Base-by-base conservation (phyloP, 2,329 filamentous ascomycete species). In the Trichoderma aggressivum region DNA sequence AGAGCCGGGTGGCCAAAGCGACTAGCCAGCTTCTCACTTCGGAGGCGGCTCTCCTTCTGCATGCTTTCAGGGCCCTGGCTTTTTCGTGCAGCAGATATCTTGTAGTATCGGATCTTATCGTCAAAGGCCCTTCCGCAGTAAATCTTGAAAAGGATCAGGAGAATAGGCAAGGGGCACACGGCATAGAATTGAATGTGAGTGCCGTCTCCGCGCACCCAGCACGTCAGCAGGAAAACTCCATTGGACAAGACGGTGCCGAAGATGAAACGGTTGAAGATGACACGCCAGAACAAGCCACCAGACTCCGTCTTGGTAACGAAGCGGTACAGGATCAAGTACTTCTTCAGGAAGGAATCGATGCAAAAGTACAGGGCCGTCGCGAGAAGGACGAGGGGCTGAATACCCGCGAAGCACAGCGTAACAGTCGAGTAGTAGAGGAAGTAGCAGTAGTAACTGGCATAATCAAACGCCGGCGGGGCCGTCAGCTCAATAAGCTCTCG, bases 271-370 rank as follows among this genome's bases (percentile, higher is more conserved):
- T 99, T 99, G 86, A 94, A 97, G 7, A 98, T 81, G 1, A 94
- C 89, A 21, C 94, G 90, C 96, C 96, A 99, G 79, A 94, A 97
- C 79, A 92, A 89, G 64, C 96, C 96, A 10, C 94, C 96, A 0
- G 94, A 98, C 79, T 99, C 96, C 32, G 92, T 97, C 84, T 98
- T 99, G 60, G 96, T 99, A 74, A 97, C 88, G 78, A 98, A 98
- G 74, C 98, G 92, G 81, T 99, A 97, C 75, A 98, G 87, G 50
- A 98, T 83, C 59, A 98, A 85, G 78, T 99, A 99, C 82, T 98
- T 98, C 87, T 97, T 98, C 78, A 98, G 86, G 82, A 91, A 93
- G 5, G 91, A 90, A 80, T 99, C 96, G 64, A 99, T 85, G 65
- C 85, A 84, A 80, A 98, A 98, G 85, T 98, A 99, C 34, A 98